Evolutionary conservation across 768 basidiomycete species (phyloP), one percentile per base, ranked within the genome.

Genomic region (Termitomyces eurrhizus): DNA sequence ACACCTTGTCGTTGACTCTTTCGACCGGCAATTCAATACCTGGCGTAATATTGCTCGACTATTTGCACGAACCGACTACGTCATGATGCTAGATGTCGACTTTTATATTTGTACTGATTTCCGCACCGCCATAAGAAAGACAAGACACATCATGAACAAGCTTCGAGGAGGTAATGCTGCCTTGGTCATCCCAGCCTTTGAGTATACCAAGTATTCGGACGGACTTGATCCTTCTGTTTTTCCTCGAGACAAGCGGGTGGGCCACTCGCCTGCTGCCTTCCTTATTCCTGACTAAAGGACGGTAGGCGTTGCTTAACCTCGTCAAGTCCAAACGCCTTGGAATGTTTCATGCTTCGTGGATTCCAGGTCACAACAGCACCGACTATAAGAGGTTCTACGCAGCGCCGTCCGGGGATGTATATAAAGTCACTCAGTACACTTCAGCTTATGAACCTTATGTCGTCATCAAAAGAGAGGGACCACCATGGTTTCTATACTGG

Each of bases 1-100:
- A 13, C 93, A 95, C 68, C 84, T 95, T 54, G 88, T 95, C 35
- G 78, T 94, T 64, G 91, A 93, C 66, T 80, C 84, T 3, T 90
- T 89, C 64, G 87, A 88, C 62, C 83, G 92, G 6, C 90, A 93
- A 70, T 88, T 95, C 78, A 95, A 95, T 72, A 86, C 90, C 26
- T 95, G 92, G 90, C 82, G 93, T 37, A 95, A 95, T 70, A 83
- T 87, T 46, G 93, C 93, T 3, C 85, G 93, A 45, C 77, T 92
- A 54, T 92, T 93, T 67, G 88, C 92, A 4, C 83, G 91, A 14
- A 93, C 93, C 8, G 83, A 89, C 64, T 92, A 84, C 65, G 83
- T 94, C 59, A 90, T 95, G 86, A 90, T 94, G 87, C 85, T 95
- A 55, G 94, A 95, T 70, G 88, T 95, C 62, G 93, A 95, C 71